A percentile compares a stretch with the other conserved stretches of the same genome.
Conservation (phyloP, 169 alveolate genomes). For the Theileria annulata region DNA sequence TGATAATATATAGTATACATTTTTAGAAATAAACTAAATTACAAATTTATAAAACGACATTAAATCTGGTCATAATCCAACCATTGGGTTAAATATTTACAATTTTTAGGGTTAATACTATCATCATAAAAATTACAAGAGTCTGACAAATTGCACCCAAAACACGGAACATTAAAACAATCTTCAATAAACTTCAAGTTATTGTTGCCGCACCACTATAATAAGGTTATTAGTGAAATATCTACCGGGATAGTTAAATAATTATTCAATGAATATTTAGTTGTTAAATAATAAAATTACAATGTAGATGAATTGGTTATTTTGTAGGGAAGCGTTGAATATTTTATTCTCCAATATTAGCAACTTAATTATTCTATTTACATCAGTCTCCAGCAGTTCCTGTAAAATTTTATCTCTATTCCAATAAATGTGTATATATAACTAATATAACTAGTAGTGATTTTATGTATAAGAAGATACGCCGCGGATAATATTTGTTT, state of each 20-base stretch:
- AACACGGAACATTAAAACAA: slow-evolving; percentile 69
- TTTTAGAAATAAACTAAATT: not conserved
- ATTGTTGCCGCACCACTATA: slow-evolving; percentile 68
- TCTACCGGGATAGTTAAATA: slow-evolving; percentile 9
- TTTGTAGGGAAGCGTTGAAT: slow-evolving; percentile 49
- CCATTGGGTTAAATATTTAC: slow-evolving; percentile 55
- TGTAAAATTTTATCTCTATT: not conserved
- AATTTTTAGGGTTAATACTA: slow-evolving; percentile 35
- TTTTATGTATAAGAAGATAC: slow-evolving; percentile 7
- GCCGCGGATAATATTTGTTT: slow-evolving; percentile 53
- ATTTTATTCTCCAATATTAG: slow-evolving; percentile 62
- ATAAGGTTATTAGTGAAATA: not conserved
- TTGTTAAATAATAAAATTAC: slow-evolving; percentile 28
- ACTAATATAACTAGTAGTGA: not conserved
- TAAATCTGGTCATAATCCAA: slow-evolving; percentile 14
- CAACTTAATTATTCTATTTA: slow-evolving; percentile 38
- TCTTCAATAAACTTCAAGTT: slow-evolving; percentile 34
- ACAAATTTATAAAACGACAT: not conserved
- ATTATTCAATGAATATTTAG: slow-evolving; percentile 9
- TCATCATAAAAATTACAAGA: slow-evolving; percentile 46
- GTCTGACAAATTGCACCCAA: slow-evolving; percentile 63
- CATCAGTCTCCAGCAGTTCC: slow-evolving; percentile 63
- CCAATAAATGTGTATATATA: not conserved
- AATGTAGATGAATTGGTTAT: slow-evolving; percentile 46
- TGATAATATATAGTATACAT: slow-evolving; percentile 3